These are phyloP conservation scores for Pisolithus marmoratus DNA, from an alignment of 768 basidiomycete genomes.

Conservation along the genomic window DNA sequence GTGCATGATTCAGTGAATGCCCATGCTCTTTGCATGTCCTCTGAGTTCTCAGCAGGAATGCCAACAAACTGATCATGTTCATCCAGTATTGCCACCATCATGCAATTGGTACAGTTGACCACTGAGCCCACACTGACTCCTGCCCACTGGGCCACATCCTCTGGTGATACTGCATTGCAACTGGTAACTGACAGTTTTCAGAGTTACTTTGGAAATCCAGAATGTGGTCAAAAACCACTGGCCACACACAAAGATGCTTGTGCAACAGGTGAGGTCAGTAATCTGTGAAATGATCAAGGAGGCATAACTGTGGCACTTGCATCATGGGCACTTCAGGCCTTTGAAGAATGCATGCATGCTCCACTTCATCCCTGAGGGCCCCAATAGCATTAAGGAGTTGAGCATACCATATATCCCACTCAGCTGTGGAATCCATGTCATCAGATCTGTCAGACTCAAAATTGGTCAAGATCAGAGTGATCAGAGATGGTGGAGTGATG, in stretches of 20 bases:
- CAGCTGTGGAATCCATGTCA: background rate
- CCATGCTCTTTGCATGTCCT: too few species aligned
- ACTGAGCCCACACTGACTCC: too few species aligned
- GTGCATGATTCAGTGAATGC: too few species aligned
- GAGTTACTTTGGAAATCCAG: too few species aligned
- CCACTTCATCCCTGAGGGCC: background rate
- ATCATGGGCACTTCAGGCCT: background rate
- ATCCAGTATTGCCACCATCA: too few species aligned
- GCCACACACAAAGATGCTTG: constrained; percentile 18
- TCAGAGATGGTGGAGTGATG: background rate
- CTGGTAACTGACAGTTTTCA: too few species aligned
- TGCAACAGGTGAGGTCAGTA: constrained; percentile 19
- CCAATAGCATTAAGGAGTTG: background rate
- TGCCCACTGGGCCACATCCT: too few species aligned
- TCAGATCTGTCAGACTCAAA: background rate
- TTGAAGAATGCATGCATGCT: background rate
- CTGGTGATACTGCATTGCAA: too few species aligned
- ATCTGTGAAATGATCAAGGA: background rate
- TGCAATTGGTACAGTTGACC: too few species aligned
- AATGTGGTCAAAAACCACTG: constrained; percentile 21
- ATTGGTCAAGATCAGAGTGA: background rate
- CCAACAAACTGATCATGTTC: too few species aligned
- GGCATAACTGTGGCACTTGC: constrained; percentile 1
- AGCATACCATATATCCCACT: background rate
- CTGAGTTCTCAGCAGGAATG: too few species aligned